Conservation (phyloP, 331 rosid genomes). For the Telfairia occidentalis region DNA sequence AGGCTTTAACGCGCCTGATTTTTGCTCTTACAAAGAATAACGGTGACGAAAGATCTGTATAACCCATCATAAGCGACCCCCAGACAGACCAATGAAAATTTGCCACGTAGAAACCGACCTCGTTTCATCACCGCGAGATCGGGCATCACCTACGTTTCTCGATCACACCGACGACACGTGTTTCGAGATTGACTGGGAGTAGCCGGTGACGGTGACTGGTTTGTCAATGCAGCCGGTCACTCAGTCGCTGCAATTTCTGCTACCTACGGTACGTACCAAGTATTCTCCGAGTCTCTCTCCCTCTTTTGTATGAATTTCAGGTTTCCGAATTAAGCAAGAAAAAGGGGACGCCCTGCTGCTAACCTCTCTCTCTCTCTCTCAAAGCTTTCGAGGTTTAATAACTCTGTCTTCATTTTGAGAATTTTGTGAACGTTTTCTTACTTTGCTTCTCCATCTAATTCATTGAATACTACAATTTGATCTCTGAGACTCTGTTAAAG, state of each 20-base stretch:
- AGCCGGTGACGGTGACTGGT: conserved; percentile 28
- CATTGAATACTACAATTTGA: conserved; percentile 25
- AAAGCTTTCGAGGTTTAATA: conserved; percentile 8
- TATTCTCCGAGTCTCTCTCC: conserved; percentile 4
- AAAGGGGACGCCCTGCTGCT: too few relatives aligned
- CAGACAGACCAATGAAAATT: background rate
- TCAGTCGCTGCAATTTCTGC: conserved; percentile 29
- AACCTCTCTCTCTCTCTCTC: conserved; percentile 35
- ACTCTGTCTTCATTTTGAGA: background rate
- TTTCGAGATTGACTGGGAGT: conserved; percentile 8
- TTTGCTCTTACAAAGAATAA: background rate
- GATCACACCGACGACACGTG: conserved; percentile 23
- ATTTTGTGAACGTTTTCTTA: background rate
- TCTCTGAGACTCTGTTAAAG: conserved; percentile 20
- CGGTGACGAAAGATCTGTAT: background rate
- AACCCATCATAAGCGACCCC: conserved; percentile 15
- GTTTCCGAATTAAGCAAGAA: conserved; percentile 20
- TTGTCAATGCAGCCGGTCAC: conserved; percentile 30
- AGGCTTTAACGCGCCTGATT: background rate
- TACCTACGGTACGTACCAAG: conserved; percentile 20
- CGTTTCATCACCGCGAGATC: conserved; percentile 23
- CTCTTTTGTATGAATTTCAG: conserved; percentile 19
- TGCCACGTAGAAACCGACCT: conserved; percentile 25
- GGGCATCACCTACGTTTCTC: conserved; percentile 26
- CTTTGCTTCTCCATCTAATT: background rate